Evolutionary conservation across 768 basidiomycete genomes (phyloP), one percentile per base, ranked within the genome.

Genomic region (Auriscalpium vulgare): DNA sequence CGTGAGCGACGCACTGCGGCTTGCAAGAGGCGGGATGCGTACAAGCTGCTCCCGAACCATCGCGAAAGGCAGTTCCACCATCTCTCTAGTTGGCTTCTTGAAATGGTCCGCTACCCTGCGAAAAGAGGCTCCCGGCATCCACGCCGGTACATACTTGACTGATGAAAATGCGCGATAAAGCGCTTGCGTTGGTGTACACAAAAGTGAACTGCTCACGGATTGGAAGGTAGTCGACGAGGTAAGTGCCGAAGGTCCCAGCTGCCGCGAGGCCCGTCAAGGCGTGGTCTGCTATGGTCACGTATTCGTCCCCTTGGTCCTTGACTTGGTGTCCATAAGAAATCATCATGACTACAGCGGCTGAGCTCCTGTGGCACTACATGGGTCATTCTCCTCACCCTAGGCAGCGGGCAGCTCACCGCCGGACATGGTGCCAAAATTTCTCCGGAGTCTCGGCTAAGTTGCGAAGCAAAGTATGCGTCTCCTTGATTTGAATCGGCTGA

Each of bases 101-200:
- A 78, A 81, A 29, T 51, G 62, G 13, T 68, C 63, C 34, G 79
- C 83, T 6, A 76, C 68, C 23, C 74, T 72, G 57, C 77, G 77
- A 70, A 79, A 82, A 0, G 60, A 66, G 7, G 74, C 73, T 11
- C 78, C 77, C 8, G 81, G 81, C 35, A 82, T 62, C 64, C 68
- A 81, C 3, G 71, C 66, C 3, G 81, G 81, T n/a, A 81, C 56
- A 50, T 76, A 74, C 34, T 78, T 77, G 19, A 81, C 71, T 67
- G 7, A 29, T 29, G 37, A 35, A 43, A 0, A 51, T 44, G 14
- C 13, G 14, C 17, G 10, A 29, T 29, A 5, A 29, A 29, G 29
- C 29, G 29, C 29, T 29, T 29, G 29, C 29, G 7, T 29, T 29
- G 29, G 29, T 29, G 29, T 29, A 29, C 29, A 29, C 29, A 29